Percentiles rank a stretch among this genome's conserved stretches.
Evolutionary conservation across 306 rosid genomes (phyloP).

Genomic region (Albizia julibrissin): DNA sequence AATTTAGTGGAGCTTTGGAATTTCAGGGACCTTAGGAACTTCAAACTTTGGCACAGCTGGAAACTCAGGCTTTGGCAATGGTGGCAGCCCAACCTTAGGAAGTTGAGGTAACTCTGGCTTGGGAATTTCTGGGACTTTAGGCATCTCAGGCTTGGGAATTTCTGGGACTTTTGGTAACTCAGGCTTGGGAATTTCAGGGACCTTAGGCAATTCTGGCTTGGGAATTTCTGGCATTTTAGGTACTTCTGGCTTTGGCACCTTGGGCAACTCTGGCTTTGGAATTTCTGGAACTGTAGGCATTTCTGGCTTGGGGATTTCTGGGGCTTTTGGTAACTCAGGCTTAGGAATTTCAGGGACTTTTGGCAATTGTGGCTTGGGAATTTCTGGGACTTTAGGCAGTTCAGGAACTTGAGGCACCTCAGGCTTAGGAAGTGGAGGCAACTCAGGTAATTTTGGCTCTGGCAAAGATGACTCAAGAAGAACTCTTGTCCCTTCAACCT

Average conservation of each 20-base stretch:
- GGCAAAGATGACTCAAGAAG: not conserved
- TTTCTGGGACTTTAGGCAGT: not conserved
- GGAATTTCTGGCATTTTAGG: not conserved
- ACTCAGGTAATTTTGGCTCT: not conserved
- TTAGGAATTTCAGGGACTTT: constrained; percentile 4
- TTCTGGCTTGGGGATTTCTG: not conserved
- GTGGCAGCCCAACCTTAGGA: not conserved
- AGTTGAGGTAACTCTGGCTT: not conserved
- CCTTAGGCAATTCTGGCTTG: not conserved
- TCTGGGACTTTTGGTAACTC: not conserved
- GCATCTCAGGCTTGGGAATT: constrained; percentile 20
- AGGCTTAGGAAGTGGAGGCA: not conserved
- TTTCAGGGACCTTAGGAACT: not conserved
- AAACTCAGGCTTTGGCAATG: not conserved
- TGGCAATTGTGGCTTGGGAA: constrained; percentile 15
- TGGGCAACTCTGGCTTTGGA: not conserved
- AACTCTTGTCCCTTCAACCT: not conserved
- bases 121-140: not conserved
- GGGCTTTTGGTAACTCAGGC: constrained; percentile 7
- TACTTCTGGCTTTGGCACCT: not conserved
- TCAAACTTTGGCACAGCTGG: not conserved
- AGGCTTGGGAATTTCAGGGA: not conserved
- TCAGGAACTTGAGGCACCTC: not conserved
- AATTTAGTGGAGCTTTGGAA: not conserved
- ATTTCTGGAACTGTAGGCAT: not conserved